Base-by-base conservation (phyloP, 179 eudicot species). In the Silene coronaria region DNA sequence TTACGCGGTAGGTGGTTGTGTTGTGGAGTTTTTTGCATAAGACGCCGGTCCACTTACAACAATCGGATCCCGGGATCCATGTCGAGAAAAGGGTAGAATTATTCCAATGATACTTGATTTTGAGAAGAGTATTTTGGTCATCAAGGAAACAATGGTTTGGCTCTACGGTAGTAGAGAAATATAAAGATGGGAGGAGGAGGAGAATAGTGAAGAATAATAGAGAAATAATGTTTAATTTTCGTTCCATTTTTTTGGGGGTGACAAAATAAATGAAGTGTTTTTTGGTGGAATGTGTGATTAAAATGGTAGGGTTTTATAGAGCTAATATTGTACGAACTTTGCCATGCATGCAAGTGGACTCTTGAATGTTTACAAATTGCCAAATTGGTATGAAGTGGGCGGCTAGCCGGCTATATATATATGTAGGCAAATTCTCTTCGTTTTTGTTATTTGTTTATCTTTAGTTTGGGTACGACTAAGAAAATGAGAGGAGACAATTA, bases 11-110 rank as follows among this genome's bases (percentile, higher is more conserved):
- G 57, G 80, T 84, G 53, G 76, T 69, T 1, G 58, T 23, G 28
- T 84, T 70, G 6, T 59, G 73, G 30, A 70, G 36, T 16, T 70
- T 70, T 26, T 70, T 79, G 67, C 91, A 90, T 0, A 53, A 70
- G 6, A 90, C 81, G 2, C 53, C 70, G 11, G 38, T 64, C 92
- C 96, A 90, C 1, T 27, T 61, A 70, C 86, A 81, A 30, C 85
- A 82, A 23, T 81, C 86, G 17, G 77, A 79, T 8, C 64, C 45
- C 5, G 79, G 55, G 4, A 23, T 11, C 82, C 79, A 80, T 1
- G 67, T 53, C 5, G 75, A 17, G 46, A 79, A 79, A 21, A 62
- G 61, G 19, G 72, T 32, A 0, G 75, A 38, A 5, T 75, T 79
- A 2, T 24, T 53, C 24, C 70, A 79, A 58, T 70, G 51, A 0